phyloP scores from a whole-genome alignment of 352 stramenopile species.

The Phytopythium mirpurense region DNA sequence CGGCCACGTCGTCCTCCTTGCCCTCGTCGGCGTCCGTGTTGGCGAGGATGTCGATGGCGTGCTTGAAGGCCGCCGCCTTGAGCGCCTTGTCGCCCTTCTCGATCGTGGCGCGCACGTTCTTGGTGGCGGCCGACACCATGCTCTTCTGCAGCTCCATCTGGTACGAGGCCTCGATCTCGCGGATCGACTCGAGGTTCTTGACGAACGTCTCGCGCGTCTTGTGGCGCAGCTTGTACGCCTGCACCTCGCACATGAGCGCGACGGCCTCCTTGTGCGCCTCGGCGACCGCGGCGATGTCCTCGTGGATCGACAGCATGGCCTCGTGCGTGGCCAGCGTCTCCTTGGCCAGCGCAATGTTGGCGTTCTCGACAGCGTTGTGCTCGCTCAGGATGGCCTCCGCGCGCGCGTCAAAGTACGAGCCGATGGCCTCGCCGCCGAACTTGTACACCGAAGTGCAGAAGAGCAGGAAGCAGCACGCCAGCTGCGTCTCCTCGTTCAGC shows the following conservation, averaged over 20 bases:
- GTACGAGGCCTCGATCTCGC: slow-evolving; percentile 75
- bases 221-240: slow-evolving; percentile 82
- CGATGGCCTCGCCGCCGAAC: slow-evolving; percentile 76
- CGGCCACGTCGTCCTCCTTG: slow-evolving; percentile 83
- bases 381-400: slow-evolving; percentile 72
- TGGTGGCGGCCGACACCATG: slow-evolving; percentile 71
- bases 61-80: slow-evolving; percentile 82
- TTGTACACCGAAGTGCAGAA: slow-evolving; percentile 86
- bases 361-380: slow-evolving; percentile 82
- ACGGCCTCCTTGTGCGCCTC: slow-evolving; percentile 81
- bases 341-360: slow-evolving; percentile 78
- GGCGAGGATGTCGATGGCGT: slow-evolving; percentile 77
- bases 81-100: slow-evolving; percentile 82
- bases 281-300: slow-evolving; percentile 73
- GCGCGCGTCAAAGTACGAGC: slow-evolving; percentile 82
- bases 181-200: slow-evolving; percentile 85
- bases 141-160: slow-evolving; percentile 80
- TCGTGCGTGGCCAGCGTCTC: slow-evolving; percentile 81
- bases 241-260: slow-evolving; percentile 78
- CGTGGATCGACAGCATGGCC: slow-evolving; percentile 79
- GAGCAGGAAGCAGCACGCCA: slow-evolving; percentile 81
- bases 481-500: slow-evolving; percentile 82
- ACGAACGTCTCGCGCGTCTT: slow-evolving; percentile 86
- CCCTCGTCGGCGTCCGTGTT: slow-evolving; percentile 58
- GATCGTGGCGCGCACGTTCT: slow-evolving; percentile 65